phyloP scores from a whole-genome alignment of 1,284 basidiomycete genomes.

The Fomitopsis pinicola region DNA sequence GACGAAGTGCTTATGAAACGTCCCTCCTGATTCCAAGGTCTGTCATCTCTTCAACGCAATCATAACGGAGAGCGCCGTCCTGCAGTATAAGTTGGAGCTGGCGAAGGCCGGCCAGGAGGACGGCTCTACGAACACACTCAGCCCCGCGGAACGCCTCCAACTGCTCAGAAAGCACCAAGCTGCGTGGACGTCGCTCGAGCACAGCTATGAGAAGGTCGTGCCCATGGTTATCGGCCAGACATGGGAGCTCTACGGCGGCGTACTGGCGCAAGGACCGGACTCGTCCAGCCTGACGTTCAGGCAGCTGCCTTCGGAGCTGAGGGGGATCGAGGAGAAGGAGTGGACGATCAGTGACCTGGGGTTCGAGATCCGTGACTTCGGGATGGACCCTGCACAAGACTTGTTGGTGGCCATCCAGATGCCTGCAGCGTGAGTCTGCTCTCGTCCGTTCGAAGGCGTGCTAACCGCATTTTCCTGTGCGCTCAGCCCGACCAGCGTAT shows the following conservation, averaged over 20 bases:
- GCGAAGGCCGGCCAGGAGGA: slow-evolving; percentile 44
- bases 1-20: neutral
- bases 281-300: slow-evolving; percentile 35
- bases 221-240: slow-evolving; percentile 31
- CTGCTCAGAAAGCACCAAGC: slow-evolving; percentile 38
- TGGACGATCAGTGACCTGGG: slow-evolving; percentile 44
- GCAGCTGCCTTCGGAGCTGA: slow-evolving; percentile 45
- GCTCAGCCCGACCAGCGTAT: slow-evolving; percentile 6
- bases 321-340: slow-evolving; percentile 39
- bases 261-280: slow-evolving; percentile 44
- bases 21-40: slow-evolving; percentile 35
- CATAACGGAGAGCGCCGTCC: slow-evolving; percentile 32
- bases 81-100: slow-evolving; percentile 54
- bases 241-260: slow-evolving; percentile 59
- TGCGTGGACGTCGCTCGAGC: slow-evolving; percentile 44
- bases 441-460: neutral
- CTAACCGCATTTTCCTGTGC: slow-evolving; percentile 1
- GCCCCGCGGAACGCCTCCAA: slow-evolving; percentile 34
- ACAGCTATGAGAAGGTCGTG: slow-evolving; percentile 32
- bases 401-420: slow-evolving; percentile 49
- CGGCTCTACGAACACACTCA: slow-evolving; percentile 29
- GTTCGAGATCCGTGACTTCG: slow-evolving; percentile 49
- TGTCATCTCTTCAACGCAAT: slow-evolving; percentile 36
- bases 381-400: slow-evolving; percentile 60
- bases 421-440: slow-evolving; percentile 10